Evolutionary conservation across 1,284 basidiomycete genomes (phyloP).

Genomic region (Ustilago curta): DNA sequence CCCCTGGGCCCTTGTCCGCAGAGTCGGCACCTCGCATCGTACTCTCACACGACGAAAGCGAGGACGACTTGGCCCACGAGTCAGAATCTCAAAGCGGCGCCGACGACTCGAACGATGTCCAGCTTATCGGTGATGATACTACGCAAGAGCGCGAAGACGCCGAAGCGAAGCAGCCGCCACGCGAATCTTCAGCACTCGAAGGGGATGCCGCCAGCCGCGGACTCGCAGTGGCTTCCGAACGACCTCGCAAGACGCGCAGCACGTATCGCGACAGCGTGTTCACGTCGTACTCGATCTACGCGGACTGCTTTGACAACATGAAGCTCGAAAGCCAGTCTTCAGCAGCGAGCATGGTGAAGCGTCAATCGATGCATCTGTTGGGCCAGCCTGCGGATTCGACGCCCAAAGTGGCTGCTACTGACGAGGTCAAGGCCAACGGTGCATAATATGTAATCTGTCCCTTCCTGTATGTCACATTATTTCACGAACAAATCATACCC

Average conservation of each 20-base stretch:
- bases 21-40: conserved; percentile 32
- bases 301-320: conserved; percentile 53
- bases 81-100: conserved; percentile 14
- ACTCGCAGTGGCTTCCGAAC: conserved; percentile 13
- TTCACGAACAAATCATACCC: conserved; percentile 21
- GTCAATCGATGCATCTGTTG: conserved; percentile 36
- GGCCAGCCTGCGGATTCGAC: conserved; percentile 8
- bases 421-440: conserved; percentile 7
- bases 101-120: conserved; percentile 27
- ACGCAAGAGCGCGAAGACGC: neutral
- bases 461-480: conserved; percentile 4
- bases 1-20: conserved; percentile 4
- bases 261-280: conserved; percentile 52
- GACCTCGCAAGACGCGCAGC: conserved; percentile 31
- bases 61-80: conserved; percentile 12
- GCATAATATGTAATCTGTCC: neutral
- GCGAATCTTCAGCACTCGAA: neutral
- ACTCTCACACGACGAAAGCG: conserved; percentile 25
- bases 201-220: neutral
- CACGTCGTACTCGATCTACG: conserved; percentile 55
- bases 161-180: neutral
- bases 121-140: neutral
- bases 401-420: neutral
- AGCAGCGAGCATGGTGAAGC: conserved; percentile 50
- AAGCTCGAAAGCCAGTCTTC: conserved; percentile 50